Conservation (phyloP, 345 rosid species). For the Gossypium rotundifolium region DNA sequence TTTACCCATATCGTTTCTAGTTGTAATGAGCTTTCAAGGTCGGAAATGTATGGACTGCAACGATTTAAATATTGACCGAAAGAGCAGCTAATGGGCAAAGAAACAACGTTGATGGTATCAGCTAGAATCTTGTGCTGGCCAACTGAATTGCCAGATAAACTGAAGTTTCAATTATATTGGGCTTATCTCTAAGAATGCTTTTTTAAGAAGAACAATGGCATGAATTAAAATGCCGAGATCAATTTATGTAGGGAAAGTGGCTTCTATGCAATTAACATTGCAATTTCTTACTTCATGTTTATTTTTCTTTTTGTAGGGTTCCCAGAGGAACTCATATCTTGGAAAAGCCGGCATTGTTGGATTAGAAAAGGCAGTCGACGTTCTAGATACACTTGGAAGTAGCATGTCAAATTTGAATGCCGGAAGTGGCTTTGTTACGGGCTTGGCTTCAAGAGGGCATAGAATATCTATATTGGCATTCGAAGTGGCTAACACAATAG, state of each 20-base stretch:
- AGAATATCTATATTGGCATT: conserved; percentile 62
- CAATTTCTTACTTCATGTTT: not conserved
- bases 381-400: conserved; percentile 72
- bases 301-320: not conserved
- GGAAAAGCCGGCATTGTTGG: conserved; percentile 61
- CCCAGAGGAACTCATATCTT: conserved; percentile 46
- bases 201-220: not conserved
- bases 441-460: conserved; percentile 45
- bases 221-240: too few relatives aligned
- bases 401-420: conserved; percentile 68
- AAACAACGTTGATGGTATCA: not conserved
- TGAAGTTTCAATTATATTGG: not conserved
- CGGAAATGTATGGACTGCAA: not conserved
- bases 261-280: not conserved
- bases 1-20: not conserved
- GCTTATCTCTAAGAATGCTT: not conserved
- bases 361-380: conserved; percentile 65
- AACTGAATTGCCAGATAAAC: not conserved
- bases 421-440: conserved; percentile 45
- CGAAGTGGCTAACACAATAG: conserved; percentile 90
- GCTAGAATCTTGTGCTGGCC: not conserved
- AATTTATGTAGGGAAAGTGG: too few relatives aligned
- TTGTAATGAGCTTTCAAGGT: not conserved
- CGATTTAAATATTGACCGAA: not conserved
- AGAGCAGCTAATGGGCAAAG: not conserved